phyloP scores from a whole-genome alignment of 116 monocot genomes.

The Zostera marina region DNA sequence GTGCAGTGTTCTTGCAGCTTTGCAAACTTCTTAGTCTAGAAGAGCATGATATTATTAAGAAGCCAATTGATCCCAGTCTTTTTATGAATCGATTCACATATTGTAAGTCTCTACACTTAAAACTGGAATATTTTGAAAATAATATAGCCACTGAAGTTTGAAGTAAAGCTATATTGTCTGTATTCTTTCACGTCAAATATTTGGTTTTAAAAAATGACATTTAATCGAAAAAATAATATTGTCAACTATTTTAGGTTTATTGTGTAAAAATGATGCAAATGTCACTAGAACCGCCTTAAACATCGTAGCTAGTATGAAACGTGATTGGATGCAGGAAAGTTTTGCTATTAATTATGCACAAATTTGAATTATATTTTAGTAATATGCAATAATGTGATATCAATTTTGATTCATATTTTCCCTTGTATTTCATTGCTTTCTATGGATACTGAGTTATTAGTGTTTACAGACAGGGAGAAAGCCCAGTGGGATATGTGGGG shows the following conservation, averaged over 20 bases:
- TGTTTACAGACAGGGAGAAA: slow-evolving; percentile 75
- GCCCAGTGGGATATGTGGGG: slow-evolving; percentile 95
- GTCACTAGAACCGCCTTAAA: slow-evolving; percentile 58
- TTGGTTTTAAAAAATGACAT: not conserved
- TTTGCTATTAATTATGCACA: not conserved
- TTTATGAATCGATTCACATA: slow-evolving; percentile 72
- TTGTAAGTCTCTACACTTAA: slow-evolving; percentile 25
- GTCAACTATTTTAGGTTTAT: slow-evolving; percentile 38
- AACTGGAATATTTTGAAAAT: not conserved
- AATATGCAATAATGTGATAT: not conserved
- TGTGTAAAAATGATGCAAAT: slow-evolving; percentile 35
- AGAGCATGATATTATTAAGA: slow-evolving; percentile 75
- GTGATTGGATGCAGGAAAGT: slow-evolving; percentile 92
- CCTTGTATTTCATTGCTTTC: not conserved
- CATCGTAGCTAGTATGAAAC: slow-evolving; percentile 89
- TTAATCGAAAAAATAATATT: not conserved
- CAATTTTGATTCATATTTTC: not conserved
- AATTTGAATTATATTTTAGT: not conserved
- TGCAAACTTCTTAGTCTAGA: slow-evolving; percentile 49
- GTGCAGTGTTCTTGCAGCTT: slow-evolving; percentile 91
- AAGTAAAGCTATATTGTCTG: too few species aligned
- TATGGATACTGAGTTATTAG: not conserved
- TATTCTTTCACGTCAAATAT: not conserved
- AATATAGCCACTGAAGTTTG: too few species aligned
- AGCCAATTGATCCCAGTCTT: slow-evolving; percentile 84